Evolutionary conservation across 345 rosid genomes (phyloP), one percentile per base, ranked within the genome.

Genomic region (Zanthoxylum bungeanum): DNA sequence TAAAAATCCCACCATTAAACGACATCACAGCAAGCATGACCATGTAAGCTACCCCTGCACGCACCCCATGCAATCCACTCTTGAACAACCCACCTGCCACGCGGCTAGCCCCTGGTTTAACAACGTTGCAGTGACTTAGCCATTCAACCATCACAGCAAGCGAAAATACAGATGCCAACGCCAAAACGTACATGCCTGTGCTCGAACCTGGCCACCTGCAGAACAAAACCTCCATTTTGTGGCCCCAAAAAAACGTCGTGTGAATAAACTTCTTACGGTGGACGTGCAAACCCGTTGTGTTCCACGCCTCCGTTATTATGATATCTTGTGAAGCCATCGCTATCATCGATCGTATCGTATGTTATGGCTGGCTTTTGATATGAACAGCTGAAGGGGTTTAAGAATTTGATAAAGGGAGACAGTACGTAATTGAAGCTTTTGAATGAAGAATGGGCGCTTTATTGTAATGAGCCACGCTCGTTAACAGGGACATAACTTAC

Each of bases 21-120:
- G 97, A 91, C 82, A 91, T 84, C n/a, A 93, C 85, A 1, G 98
- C 87, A 0, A 93, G 85, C 74, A 89, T 82, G 53, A 93, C 97
- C 85, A 93, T 82, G 69, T 91, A 93, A 57, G 78, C 72, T 52
- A 91, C 39, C 14, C 92, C 92, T 0, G 82, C 22, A 62, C 89
- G 87, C 62, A 93, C 80, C 0, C 75, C 73, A 40, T 83, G 77
- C 80, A 86, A 55, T 66, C 77, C 98, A 0, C 89, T 81, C 68
- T 78, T 75, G 49, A 89, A 86, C 34, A 86, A 68, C 46, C 92
- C 86, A 1, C 79, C 70, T 0, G 91, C 92, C 12, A 83, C 74
- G 51, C 80, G 80, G 66, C 80, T 82, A 1, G 93, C 81, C 0
- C 81, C 88, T 0, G 88, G 84, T 78, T 85, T 87, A 66, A 76